Evolutionary conservation across 129 eudicot genomes (phyloP).

Genomic region (Flaveria bidentis): DNA sequence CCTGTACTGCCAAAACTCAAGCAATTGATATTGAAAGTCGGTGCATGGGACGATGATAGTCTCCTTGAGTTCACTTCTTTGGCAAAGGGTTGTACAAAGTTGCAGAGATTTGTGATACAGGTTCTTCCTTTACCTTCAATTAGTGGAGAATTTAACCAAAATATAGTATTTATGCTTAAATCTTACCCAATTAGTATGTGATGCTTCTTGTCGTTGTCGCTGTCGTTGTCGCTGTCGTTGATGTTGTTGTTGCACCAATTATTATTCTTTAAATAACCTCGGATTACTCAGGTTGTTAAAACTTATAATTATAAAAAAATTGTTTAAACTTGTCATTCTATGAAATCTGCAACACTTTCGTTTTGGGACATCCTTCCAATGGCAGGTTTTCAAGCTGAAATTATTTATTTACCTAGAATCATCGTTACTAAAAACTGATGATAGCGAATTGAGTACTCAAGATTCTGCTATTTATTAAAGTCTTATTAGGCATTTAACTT

Average conservation of each 20-base stretch:
- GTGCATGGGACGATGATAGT: slow-evolving; percentile 58
- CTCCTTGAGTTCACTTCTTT: slow-evolving; percentile 54
- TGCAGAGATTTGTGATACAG: slow-evolving; percentile 60
- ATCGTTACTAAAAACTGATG: slow-evolving; percentile 1
- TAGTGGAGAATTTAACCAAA: background rate
- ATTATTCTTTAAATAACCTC: background rate
- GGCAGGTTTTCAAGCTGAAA: slow-evolving; percentile 13
- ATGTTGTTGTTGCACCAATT: background rate
- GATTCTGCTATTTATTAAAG: background rate
- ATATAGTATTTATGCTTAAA: background rate
- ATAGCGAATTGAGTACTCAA: slow-evolving; percentile 17
- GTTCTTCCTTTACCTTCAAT: slow-evolving; percentile 28
- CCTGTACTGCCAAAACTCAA: slow-evolving; percentile 54
- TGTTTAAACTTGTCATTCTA: background rate
- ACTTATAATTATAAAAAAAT: background rate
- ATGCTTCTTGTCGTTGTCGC: background rate
- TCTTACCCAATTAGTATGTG: background rate
- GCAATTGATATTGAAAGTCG: slow-evolving; percentile 52
- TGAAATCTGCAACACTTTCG: slow-evolving; percentile 7
- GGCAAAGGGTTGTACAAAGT: slow-evolving; percentile 47
- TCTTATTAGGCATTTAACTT: slow-evolving; percentile 7
- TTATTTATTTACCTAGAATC: background rate
- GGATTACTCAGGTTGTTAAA: background rate
- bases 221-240: background rate
- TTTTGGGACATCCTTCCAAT: slow-evolving; percentile 5